phyloP scores from a whole-genome alignment of 768 basidiomycete species.

The Tulasnella sp. region DNA sequence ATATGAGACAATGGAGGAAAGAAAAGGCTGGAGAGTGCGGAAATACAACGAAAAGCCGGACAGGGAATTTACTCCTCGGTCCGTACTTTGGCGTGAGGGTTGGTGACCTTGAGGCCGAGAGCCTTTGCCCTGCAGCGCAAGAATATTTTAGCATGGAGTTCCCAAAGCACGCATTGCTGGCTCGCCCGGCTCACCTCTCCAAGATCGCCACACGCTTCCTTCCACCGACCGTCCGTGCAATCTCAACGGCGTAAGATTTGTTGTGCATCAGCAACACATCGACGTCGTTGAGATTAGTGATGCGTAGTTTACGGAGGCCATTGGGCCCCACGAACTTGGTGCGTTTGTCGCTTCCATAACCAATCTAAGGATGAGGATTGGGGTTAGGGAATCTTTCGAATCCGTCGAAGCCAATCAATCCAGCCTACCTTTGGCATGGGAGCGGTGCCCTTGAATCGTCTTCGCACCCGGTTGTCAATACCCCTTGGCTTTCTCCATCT shows the following conservation, averaged over 20 bases:
- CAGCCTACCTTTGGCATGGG: conserved; percentile 90
- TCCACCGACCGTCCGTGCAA: conserved; percentile 95
- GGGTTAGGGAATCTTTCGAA: neutral
- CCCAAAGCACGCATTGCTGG: neutral
- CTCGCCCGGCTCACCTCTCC: conserved; percentile 63
- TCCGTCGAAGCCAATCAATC: neutral
- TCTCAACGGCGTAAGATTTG: conserved; percentile 93
- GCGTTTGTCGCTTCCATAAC: conserved; percentile 89
- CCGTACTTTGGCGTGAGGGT: conserved; percentile 88
- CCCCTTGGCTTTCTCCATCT: conserved; percentile 99
- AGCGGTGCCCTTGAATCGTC: conserved; percentile 92
- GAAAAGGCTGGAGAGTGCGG: neutral
- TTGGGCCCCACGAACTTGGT: conserved; percentile 95
- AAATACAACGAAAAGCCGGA: conserved; percentile 25
- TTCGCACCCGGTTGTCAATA: conserved; percentile 98
- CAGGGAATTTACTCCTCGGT: conserved; percentile 71
- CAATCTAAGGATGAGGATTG: conserved; percentile 55
- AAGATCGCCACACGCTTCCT: conserved; percentile 91
- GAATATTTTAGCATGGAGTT: neutral
- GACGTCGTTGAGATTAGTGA: conserved; percentile 90
- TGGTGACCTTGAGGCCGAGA: conserved; percentile 91
- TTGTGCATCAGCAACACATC: conserved; percentile 98
- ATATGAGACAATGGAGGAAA: conserved; percentile 1
- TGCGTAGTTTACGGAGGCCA: conserved; percentile 93
- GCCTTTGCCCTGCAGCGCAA: conserved; percentile 66